phyloP scores from a whole-genome alignment of 345 rosid genomes.

The Combretum micranthum region DNA sequence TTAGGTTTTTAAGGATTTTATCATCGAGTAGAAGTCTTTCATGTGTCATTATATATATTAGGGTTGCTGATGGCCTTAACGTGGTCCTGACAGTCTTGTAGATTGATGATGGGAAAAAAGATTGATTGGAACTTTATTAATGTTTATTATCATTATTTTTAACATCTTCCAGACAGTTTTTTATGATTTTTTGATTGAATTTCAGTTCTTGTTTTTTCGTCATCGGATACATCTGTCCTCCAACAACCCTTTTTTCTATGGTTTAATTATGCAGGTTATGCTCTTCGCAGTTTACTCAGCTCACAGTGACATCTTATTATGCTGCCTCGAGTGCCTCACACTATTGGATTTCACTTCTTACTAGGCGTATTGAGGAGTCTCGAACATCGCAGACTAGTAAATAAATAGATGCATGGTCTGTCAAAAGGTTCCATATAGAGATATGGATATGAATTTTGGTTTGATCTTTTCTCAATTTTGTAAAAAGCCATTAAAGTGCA shows the following conservation, averaged over 20 bases:
- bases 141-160: too few relatives aligned
- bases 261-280: slow-evolving; percentile 47
- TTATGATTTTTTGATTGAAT: too few relatives aligned
- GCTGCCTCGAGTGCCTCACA: slow-evolving; percentile 93
- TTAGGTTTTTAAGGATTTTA: too few relatives aligned
- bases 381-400: slow-evolving; percentile 37
- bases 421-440: slow-evolving; percentile 23
- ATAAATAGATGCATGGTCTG: slow-evolving; percentile 16
- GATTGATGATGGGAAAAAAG: too few relatives aligned
- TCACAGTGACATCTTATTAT: slow-evolving; percentile 78
- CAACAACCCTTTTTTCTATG: background rate
- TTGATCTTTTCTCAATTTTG: slow-evolving; percentile 2
- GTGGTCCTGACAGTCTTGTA: too few relatives aligned
- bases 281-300: slow-evolving; percentile 73
- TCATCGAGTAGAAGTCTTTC: too few relatives aligned
- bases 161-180: too few relatives aligned
- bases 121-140: too few relatives aligned
- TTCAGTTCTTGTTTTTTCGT: too few relatives aligned
- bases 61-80: too few relatives aligned
- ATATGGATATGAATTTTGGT: slow-evolving; percentile 4
- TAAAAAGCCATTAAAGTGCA: background rate
- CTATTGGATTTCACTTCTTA: slow-evolving; percentile 74
- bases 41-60: too few relatives aligned
- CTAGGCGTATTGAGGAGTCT: slow-evolving; percentile 62
- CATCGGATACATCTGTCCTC: too few relatives aligned